Conservation (phyloP, 2,329 filamentous ascomycete species). For the Talaromyces sp. region DNA sequence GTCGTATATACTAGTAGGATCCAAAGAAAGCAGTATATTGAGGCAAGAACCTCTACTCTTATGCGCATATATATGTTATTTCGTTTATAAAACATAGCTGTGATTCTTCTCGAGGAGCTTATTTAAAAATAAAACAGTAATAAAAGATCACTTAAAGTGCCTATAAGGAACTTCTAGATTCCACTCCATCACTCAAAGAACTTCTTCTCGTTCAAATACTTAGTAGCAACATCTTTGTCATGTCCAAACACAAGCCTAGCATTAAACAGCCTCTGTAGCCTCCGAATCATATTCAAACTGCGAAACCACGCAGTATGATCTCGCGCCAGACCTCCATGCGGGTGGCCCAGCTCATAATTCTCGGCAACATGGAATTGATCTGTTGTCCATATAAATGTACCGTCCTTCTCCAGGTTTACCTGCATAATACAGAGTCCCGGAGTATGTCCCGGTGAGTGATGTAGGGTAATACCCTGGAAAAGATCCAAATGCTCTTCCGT, state of each 20-base stretch:
- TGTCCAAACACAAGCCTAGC: constrained; percentile 16
- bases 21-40: background rate
- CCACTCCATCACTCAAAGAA: constrained; percentile 1
- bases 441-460: constrained; percentile 35
- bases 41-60: background rate
- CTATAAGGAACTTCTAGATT: background rate
- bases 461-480: constrained; percentile 35
- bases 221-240: constrained; percentile 6
- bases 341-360: constrained; percentile 32
- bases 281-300: constrained; percentile 30
- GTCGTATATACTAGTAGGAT: background rate
- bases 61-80: background rate
- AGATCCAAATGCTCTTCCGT: constrained; percentile 36
- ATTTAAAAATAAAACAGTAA: background rate
- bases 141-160: background rate
- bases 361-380: constrained; percentile 39
- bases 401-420: constrained; percentile 30
- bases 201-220: constrained; percentile 4
- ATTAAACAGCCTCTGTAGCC: constrained; percentile 26
- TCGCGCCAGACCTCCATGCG: constrained; percentile 33
- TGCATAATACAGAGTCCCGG: constrained; percentile 34
- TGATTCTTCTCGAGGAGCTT: background rate
- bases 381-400: constrained; percentile 38
- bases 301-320: constrained; percentile 36
- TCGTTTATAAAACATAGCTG: background rate